Conservation (phyloP, 1,284 basidiomycete species). For the Ganoderma resinaceum region DNA sequence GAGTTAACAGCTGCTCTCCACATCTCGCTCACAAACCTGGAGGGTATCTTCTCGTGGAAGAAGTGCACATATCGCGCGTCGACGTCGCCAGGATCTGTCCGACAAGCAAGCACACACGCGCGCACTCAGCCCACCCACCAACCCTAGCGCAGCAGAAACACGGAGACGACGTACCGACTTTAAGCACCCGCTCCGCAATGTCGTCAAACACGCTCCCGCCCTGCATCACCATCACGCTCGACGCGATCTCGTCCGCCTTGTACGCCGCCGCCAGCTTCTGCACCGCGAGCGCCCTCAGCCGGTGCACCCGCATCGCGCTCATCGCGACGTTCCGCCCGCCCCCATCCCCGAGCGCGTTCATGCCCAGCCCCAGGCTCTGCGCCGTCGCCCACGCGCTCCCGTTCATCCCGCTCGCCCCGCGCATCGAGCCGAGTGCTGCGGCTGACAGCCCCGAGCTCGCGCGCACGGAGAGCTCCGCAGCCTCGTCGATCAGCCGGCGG, state of each 20-base stretch:
- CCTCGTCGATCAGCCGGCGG: constrained; percentile 82
- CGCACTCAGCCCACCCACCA: constrained; percentile 1
- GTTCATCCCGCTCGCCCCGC: constrained; percentile 44
- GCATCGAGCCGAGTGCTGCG: constrained; percentile 70
- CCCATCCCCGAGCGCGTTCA: constrained; percentile 57
- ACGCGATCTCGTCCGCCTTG: constrained; percentile 83
- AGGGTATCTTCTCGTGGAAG: constrained; percentile 90
- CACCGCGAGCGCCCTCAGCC: constrained; percentile 77
- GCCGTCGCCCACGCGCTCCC: constrained; percentile 63
- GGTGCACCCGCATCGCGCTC: constrained; percentile 81
- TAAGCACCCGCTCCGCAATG: constrained; percentile 81
- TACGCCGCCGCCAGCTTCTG: constrained; percentile 85
- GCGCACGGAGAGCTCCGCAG: constrained; percentile 81
- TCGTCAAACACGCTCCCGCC: constrained; percentile 88
- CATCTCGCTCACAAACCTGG: constrained; percentile 59
- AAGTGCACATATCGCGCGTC: constrained; percentile 89
- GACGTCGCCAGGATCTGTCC: constrained; percentile 70
- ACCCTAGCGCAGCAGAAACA: neutral
- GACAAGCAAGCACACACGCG: neutral
- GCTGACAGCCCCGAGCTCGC: constrained; percentile 81
- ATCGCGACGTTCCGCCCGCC: constrained; percentile 77
- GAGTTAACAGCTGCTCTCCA: neutral
- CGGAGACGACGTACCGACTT: constrained; percentile 57
- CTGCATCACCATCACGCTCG: constrained; percentile 91
- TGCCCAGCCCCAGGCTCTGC: constrained; percentile 63